Evolutionary conservation across 331 rosid genomes (phyloP).

Genomic region (Telfairia occidentalis): DNA sequence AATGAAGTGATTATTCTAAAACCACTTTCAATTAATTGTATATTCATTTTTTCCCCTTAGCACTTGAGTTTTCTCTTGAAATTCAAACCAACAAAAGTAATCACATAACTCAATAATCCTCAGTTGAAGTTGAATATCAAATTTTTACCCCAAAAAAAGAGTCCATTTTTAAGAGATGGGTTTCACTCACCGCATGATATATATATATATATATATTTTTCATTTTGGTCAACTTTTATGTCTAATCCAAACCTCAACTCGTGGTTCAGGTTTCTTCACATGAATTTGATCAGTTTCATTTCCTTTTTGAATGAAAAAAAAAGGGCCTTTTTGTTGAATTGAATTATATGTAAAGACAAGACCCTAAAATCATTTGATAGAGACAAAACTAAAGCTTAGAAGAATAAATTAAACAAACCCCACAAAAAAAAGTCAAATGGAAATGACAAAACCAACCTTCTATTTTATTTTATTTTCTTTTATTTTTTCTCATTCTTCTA

Average conservation of each 20-base stretch:
- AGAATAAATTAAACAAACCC: neutral
- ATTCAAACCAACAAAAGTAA: neutral
- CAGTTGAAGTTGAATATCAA: neutral
- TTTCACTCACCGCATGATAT: neutral
- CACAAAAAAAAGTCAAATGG: neutral
- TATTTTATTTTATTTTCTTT: no score
- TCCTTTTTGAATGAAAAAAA: neutral
- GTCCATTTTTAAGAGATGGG: neutral
- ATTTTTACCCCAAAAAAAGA: neutral
- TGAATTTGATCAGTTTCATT: neutral
- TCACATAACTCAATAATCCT: neutral
- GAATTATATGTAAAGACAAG: slow-evolving; percentile 31
- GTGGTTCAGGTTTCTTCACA: neutral
- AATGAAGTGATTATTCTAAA: no score
- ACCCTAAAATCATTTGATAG: slow-evolving; percentile 29
- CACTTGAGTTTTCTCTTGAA: no score
- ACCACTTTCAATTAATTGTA: no score
- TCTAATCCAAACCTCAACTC: neutral
- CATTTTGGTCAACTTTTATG: neutral
- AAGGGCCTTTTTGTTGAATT: neutral
- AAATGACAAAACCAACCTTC: slow-evolving; percentile 4
- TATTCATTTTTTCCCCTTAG: no score
- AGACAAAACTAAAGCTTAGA: slow-evolving; percentile 7
- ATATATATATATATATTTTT: no score
- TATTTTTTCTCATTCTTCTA: slow-evolving; percentile 8